phyloP scores from a whole-genome alignment of 192 early-diverging fungal genomes.

The Lunasporangiospora selenospora region DNA sequence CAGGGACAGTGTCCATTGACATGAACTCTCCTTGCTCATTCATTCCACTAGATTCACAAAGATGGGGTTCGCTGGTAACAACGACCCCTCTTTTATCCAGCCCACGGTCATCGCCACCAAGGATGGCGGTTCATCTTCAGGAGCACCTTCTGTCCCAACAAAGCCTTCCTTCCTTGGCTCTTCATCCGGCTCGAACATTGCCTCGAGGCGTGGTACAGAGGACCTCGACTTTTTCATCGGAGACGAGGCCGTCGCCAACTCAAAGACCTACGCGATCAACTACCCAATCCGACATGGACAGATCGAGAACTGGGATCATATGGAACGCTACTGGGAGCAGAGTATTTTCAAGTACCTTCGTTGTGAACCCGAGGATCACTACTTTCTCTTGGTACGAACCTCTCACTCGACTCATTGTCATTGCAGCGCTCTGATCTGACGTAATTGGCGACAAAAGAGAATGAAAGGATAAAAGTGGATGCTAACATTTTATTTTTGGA shows the following conservation, averaged over 20 bases:
- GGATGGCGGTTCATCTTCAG: constrained; percentile 56
- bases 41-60: constrained; percentile 81
- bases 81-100: constrained; percentile 96
- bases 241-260: constrained; percentile 90
- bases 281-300: constrained; percentile 98
- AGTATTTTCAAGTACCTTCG: constrained; percentile 98
- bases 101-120: constrained; percentile 92
- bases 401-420: not conserved
- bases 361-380: constrained; percentile 99
- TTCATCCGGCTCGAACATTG: constrained; percentile 69
- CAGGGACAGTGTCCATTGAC: no score
- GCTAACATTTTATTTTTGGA: not conserved
- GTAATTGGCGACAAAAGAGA: not conserved
- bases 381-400: constrained; percentile 82
- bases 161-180: constrained; percentile 59
- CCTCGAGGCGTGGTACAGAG: constrained; percentile 95
- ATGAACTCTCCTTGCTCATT: no score
- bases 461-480: not conserved
- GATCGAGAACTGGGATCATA: constrained; percentile 99
- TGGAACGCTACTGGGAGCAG: constrained; percentile 99
- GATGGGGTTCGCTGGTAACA: constrained; percentile 97
- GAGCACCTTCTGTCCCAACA: constrained; percentile 56
- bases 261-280: constrained; percentile 87
- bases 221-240: constrained; percentile 98
- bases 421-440: not conserved